A percentile compares a stretch with the other conserved stretches of the same genome.
These are phyloP conservation scores for Tagetes patula DNA, from an alignment of 129 eudicot species.

Conservation along the genomic window DNA sequence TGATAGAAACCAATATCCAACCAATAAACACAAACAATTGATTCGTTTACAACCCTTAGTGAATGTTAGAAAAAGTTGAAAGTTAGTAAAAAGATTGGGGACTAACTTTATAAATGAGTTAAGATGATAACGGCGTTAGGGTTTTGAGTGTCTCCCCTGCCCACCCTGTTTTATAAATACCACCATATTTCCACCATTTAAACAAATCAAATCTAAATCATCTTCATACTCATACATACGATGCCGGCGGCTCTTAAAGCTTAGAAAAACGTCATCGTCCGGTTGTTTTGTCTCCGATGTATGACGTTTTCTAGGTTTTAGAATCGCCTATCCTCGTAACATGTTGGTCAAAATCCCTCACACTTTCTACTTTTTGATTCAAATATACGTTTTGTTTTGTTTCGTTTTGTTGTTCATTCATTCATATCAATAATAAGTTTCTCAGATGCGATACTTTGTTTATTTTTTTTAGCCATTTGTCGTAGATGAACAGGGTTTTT, in stretches of 20 bases:
- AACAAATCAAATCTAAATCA: not conserved
- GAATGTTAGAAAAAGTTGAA: not conserved
- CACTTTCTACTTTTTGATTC: too few species aligned
- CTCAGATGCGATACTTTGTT: too few species aligned
- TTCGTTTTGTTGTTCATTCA: too few species aligned
- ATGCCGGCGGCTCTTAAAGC: slow-evolving; percentile 15
- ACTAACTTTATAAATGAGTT: not conserved
- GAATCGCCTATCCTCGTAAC: slow-evolving; percentile 11
- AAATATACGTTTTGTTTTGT: too few species aligned
- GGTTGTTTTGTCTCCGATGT: not conserved
- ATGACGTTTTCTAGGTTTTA: slow-evolving; percentile 14
- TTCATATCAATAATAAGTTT: too few species aligned
- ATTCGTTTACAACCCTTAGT: too few species aligned
- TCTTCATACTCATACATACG: not conserved
- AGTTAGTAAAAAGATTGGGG: not conserved
- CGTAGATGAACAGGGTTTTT: too few species aligned
- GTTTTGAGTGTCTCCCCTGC: not conserved
- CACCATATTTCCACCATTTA: not conserved
- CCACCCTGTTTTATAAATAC: not conserved
- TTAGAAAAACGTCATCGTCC: slow-evolving; percentile 7
- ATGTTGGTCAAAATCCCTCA: not conserved
- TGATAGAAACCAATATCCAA: too few species aligned
- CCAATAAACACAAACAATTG: too few species aligned
- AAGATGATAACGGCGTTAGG: not conserved
- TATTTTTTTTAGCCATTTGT: too few species aligned